Base-by-base conservation (phyloP, 192 early-diverging fungal species). In the Spizellomyces punctatus region DNA sequence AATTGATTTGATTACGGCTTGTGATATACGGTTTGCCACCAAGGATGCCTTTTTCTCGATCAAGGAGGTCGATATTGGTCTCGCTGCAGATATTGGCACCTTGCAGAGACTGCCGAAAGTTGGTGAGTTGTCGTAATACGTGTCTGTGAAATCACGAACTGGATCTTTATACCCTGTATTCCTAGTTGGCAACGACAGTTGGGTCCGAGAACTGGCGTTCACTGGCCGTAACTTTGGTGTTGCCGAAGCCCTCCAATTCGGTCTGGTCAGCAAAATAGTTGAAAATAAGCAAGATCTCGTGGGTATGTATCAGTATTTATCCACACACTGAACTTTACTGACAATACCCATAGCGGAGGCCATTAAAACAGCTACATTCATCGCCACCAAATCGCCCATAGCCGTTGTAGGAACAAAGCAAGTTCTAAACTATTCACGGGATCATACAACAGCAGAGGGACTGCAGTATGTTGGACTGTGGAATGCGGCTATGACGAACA, bases 71-170 rank as follows among this genome's bases (percentile, higher is more conserved):
- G 95, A 96, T 78, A 85, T 97, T 79, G 95, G 94, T 8, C 71
- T 99, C 75, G 94, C 94, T 22, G 96, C 96, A 6, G 96, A 99
- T 77, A 78, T 71, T 36, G 69, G 93, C 46, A 96, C 94, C 36
- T 85, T 99, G 63, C 97, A 99, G 82, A 89, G 97, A 36, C 81
- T 99, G 21, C 95, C 95, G 60, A 98, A 98, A 81, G 84, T 96
- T 6, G 52, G 69, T 66, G 52, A 42, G 62, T 10, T 8, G 27
- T 41, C 52, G 52, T n/a, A 3, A 3, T 54, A 54, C 27, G 3
- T 36, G 1, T 36, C 27, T 3, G 27, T n/a, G 27, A 3, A 36
- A 36, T 36, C 27, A 36, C 27, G 27, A 36, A 36, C 27, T 36
- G 0, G 27, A 36, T 36, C 27, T 36, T 36, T 36, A 36, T 36